Evolutionary conservation across 2,329 filamentous ascomycete species (phyloP).

Genomic region (Fulvia fulva): DNA sequence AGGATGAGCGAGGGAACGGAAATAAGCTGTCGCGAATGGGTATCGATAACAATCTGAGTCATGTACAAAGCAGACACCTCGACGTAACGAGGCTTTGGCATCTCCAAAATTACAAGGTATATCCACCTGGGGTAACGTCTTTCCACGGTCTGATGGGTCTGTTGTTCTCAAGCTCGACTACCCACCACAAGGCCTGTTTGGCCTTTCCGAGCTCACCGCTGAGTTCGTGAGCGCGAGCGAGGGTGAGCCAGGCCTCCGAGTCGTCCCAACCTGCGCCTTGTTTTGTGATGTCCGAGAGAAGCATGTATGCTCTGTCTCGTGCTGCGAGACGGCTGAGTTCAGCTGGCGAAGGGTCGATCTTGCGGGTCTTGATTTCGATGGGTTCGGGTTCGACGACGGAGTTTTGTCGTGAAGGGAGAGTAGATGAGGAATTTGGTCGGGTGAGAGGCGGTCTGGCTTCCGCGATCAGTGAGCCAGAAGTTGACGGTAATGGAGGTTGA

Average conservation of each 20-base stretch:
- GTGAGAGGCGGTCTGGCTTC: conserved; percentile 20
- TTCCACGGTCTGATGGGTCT: conserved; percentile 76
- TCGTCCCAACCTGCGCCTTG: conserved; percentile 85
- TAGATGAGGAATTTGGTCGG: conserved; percentile 16
- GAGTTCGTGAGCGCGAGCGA: conserved; percentile 83
- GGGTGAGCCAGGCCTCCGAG: conserved; percentile 86
- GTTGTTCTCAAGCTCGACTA: conserved; percentile 86
- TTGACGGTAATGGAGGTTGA: conserved; percentile 23
- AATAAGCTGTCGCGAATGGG: background rate
- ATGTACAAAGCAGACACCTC: background rate
- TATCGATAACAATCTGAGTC: background rate
- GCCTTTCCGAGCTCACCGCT: conserved; percentile 81
- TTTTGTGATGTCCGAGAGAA: conserved; percentile 79
- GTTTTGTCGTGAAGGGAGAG: conserved; percentile 9
- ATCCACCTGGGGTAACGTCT: conserved; percentile 39
- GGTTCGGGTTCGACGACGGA: conserved; percentile 15
- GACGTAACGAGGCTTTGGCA: background rate
- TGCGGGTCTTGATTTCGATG: conserved; percentile 8
- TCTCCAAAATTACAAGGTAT: conserved; percentile 25
- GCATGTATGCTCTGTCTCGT: conserved; percentile 79
- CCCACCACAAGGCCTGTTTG: conserved; percentile 95
- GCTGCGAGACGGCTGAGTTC: conserved; percentile 80
- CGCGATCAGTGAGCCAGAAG: conserved; percentile 22
- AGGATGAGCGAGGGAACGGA: background rate
- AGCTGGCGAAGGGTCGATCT: conserved; percentile 53